Conservation (phyloP, 805 yeast species). For the Candida morakotiae region DNA sequence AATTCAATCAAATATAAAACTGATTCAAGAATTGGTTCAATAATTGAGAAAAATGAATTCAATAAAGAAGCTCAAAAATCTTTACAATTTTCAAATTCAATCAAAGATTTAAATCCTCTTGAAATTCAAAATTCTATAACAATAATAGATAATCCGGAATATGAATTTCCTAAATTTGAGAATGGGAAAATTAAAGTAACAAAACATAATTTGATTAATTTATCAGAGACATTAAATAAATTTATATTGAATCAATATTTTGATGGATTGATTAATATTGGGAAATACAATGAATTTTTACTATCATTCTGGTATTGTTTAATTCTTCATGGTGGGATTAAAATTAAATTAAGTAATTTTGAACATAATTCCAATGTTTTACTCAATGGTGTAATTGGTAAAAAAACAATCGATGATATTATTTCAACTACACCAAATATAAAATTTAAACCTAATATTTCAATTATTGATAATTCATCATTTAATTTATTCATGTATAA, state of each 20-base stretch:
- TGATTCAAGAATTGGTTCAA: slow-evolving; percentile 12
- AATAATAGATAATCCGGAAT: slow-evolving; percentile 9
- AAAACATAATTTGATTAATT: background rate
- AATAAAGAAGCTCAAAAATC: background rate
- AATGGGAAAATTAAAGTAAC: slow-evolving; percentile 1
- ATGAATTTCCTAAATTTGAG: slow-evolving; percentile 1
- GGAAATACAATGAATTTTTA: slow-evolving; percentile 26
- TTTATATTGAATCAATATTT: slow-evolving; percentile 27
- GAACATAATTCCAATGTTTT: background rate
- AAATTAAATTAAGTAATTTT: background rate
- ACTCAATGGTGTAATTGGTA: slow-evolving; percentile 3
- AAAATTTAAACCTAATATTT: background rate
- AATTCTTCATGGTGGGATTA: slow-evolving; percentile 25
- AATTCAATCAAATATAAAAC: slow-evolving; percentile 11
- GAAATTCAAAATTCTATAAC: slow-evolving; percentile 10
- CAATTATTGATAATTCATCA: slow-evolving; percentile 21
- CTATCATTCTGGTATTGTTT: slow-evolving; percentile 30
- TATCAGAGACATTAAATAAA: slow-evolving; percentile 21
- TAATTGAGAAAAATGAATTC: slow-evolving; percentile 3
- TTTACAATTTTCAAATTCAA: slow-evolving; percentile 1
- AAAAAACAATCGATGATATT: background rate
- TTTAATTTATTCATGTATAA: slow-evolving; percentile 33
- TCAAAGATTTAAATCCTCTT: slow-evolving; percentile 21
- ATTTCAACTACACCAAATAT: slow-evolving; percentile 12
- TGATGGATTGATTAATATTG: slow-evolving; percentile 28